Percentiles rank a stretch among this genome's conserved stretches.
These are phyloP conservation scores for Chlorella sp. DNA, from an alignment of 139 green algal species.

Conservation along the genomic window DNA sequence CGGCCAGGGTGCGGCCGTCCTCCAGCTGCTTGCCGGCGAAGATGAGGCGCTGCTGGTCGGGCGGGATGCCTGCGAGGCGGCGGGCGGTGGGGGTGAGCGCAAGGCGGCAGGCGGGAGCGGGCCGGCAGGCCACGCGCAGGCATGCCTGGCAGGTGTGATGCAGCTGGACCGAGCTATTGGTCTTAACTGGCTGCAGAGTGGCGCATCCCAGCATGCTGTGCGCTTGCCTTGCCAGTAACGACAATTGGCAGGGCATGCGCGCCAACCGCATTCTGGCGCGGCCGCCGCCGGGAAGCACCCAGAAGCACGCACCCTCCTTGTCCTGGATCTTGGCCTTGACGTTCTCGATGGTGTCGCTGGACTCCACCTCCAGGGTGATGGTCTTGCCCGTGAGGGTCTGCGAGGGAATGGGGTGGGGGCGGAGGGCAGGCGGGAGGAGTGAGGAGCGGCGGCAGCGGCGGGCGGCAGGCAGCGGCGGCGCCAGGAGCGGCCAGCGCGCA, in stretches of 20 bases:
- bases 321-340: constrained; percentile 93
- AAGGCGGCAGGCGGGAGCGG: too few relatives aligned
- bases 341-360: constrained; percentile 89
- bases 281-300: too few relatives aligned
- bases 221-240: too few relatives aligned
- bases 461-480: not conserved
- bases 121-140: too few relatives aligned
- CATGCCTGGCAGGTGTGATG: too few relatives aligned
- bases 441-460: not conserved
- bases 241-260: too few relatives aligned
- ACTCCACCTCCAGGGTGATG: constrained; percentile 94
- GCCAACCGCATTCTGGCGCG: too few relatives aligned
- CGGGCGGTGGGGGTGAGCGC: too few relatives aligned
- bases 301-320: too few relatives aligned
- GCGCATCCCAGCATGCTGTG: too few relatives aligned
- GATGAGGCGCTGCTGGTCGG: constrained; percentile 97
- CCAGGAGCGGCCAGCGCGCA: not conserved
- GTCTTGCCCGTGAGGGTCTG: constrained; percentile 92
- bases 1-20: constrained; percentile 94
- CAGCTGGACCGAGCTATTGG: too few relatives aligned
- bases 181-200: too few relatives aligned
- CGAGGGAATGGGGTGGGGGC: not conserved
- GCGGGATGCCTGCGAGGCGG: constrained; percentile 82
- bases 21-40: constrained; percentile 99
- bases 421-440: not conserved